phyloP scores from a whole-genome alignment of 2,329 filamentous ascomycete species.

The Neocucurbitaria cava region DNA sequence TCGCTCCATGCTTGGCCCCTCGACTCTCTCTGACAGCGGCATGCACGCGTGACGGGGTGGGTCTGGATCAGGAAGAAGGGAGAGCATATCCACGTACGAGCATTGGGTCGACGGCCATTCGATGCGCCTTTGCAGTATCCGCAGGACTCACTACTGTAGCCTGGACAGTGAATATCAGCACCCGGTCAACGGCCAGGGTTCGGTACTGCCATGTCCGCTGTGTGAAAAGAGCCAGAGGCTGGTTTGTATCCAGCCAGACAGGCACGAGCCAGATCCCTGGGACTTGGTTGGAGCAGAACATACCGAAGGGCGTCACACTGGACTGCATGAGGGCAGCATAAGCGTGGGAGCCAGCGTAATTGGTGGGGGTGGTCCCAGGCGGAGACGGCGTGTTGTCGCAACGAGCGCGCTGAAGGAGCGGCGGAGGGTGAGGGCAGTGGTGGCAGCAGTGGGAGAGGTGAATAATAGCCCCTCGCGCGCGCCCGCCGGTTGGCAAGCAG shows the following conservation, averaged over 20 bases:
- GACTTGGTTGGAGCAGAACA: slow-evolving; percentile 49
- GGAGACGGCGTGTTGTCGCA: slow-evolving; percentile 22
- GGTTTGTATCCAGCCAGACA: slow-evolving; percentile 44
- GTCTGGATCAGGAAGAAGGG: slow-evolving; percentile 16
- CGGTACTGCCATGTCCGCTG: slow-evolving; percentile 9
- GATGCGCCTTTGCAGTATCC: slow-evolving; percentile 59
- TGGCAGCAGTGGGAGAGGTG: slow-evolving; percentile 20
- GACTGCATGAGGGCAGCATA: slow-evolving; percentile 52
- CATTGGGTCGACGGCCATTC: slow-evolving; percentile 56
- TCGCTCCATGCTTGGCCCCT: slow-evolving; percentile 13
- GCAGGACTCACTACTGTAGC: slow-evolving; percentile 58
- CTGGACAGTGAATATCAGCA: slow-evolving; percentile 43
- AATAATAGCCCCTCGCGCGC: slow-evolving; percentile 17
- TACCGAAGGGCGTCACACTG: slow-evolving; percentile 52
- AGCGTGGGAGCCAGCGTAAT: slow-evolving; percentile 45
- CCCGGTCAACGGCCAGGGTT: slow-evolving; percentile 13
- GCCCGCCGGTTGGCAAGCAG: not conserved
- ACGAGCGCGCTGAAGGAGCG: slow-evolving; percentile 16
- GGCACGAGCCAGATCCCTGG: slow-evolving; percentile 43
- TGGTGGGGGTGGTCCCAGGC: slow-evolving; percentile 39
- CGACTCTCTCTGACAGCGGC: slow-evolving; percentile 14
- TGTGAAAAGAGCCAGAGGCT: slow-evolving; percentile 2
- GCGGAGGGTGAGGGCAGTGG: slow-evolving; percentile 14
- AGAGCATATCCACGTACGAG: slow-evolving; percentile 52
- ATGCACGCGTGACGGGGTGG: slow-evolving; percentile 28